Evolutionary conservation across 345 rosid genomes (phyloP), one percentile per base, ranked within the genome.

Genomic region (Lagerstroemia speciosa): DNA sequence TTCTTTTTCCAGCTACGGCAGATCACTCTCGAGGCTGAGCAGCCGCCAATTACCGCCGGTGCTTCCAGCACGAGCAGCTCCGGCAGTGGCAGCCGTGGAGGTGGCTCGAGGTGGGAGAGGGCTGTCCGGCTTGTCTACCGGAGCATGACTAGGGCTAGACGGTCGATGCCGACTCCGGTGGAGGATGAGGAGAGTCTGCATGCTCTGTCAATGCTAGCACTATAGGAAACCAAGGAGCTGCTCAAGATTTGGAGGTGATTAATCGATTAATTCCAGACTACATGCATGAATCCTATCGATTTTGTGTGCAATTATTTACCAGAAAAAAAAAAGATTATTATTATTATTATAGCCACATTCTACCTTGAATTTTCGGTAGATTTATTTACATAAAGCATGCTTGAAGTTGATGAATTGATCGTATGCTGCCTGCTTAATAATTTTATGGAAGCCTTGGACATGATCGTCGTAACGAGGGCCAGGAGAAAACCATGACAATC

Each of bases 1-100:
- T 66, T 72, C 69, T 45, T 72, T 27, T 72, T 72, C 65, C 75
- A 67, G 70, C 69, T 72, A 40, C 40, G 66, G 48, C 66, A 66
- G 66, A 72, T 66, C 4, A 61, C 50, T 15, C 34, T 15, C 26
- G 66, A 32, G 53, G 38, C 69, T 11, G 71, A 43, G 69, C 65
- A 14, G 16, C 68, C 12, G 1, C 11, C 26, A 2, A 31, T 40
- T 16, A 4, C 41, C 10, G 69, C 29, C 27, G 36, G 24, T 16
- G 53, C 55, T n/a, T n/a, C n/a, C 55, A 31, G 29, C 43, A 53
- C 45, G 11, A 46, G 45, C 19, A n/a, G 38, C 45, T 5, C 8
- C 1, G 14, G 50, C 0, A 45, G 50, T 10, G 16, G 16, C 10
- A 2, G 46, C 11, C 46, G 46, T 14, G 9, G n/a, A n/a, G 63